Conservation (phyloP, 345 rosid genomes). For the Bruguiera sexangula region DNA sequence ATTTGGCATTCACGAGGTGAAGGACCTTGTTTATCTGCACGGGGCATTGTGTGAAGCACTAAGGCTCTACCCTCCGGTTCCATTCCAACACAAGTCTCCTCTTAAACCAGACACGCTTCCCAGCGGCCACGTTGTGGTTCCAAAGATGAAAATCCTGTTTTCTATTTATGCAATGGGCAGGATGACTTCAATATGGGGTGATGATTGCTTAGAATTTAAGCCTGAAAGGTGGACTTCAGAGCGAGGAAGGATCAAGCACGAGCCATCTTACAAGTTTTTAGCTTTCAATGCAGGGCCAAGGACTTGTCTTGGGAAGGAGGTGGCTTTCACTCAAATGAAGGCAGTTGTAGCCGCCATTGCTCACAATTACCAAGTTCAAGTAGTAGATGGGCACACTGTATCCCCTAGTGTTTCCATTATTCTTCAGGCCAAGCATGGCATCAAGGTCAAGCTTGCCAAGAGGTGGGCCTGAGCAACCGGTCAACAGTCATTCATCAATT, state of each 20-base stretch:
- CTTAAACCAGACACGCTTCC: slow-evolving; percentile 50
- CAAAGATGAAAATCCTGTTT: slow-evolving; percentile 58
- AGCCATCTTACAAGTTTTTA: slow-evolving; percentile 53
- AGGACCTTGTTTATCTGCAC: slow-evolving; percentile 48
- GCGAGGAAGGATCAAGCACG: slow-evolving; percentile 35
- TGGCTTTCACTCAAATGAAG: slow-evolving; percentile 76
- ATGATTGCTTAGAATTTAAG: slow-evolving; percentile 56
- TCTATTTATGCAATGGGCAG: slow-evolving; percentile 75
- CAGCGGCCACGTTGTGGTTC: slow-evolving; percentile 51
- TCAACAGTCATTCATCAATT: no score
- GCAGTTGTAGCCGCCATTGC: slow-evolving; percentile 44
- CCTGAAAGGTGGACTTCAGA: slow-evolving; percentile 56
- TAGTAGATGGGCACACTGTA: slow-evolving; percentile 44
- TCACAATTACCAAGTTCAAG: slow-evolving; percentile 35
- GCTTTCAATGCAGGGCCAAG: slow-evolving; percentile 79
- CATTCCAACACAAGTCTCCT: slow-evolving; percentile 72
- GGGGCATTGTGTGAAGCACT: slow-evolving; percentile 55
- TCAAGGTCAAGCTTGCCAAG: slow-evolving; percentile 41
- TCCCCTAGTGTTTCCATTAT: slow-evolving; percentile 47
- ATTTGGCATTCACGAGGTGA: slow-evolving; percentile 40
- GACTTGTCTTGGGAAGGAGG: slow-evolving; percentile 67
- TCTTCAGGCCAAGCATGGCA: slow-evolving; percentile 64
- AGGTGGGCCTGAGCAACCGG: slow-evolving; percentile 17
- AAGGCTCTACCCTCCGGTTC: slow-evolving; percentile 72
- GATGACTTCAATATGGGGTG: slow-evolving; percentile 69